Evolutionary conservation across 192 early-diverging fungal genomes (phyloP).

Genomic region (Umbelopsis sp.): DNA sequence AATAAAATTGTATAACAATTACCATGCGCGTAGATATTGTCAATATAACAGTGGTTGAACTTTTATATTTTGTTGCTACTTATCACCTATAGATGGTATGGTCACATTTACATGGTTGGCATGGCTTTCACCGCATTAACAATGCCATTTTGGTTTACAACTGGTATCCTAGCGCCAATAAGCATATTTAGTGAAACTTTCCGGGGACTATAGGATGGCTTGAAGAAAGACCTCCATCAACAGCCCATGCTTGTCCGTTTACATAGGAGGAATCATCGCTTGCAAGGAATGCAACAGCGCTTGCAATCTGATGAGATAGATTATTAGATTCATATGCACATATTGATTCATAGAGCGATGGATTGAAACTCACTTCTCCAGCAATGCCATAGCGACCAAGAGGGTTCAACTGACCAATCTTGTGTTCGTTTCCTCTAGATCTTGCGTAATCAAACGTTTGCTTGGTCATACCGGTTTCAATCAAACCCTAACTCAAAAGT

Average conservation of each 20-base stretch:
- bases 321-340: neutral
- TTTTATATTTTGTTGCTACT: too few species aligned
- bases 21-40: neutral
- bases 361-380: slow-evolving; percentile 30
- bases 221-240: slow-evolving; percentile 48
- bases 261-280: slow-evolving; percentile 51
- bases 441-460: slow-evolving; percentile 48
- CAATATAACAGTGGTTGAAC: too few species aligned
- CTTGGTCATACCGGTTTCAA: slow-evolving; percentile 56
- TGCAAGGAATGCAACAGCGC: slow-evolving; percentile 48
- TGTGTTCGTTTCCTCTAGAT: slow-evolving; percentile 34
- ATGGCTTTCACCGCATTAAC: neutral
- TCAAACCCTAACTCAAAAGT: slow-evolving; percentile 40
- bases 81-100: neutral
- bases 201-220: slow-evolving; percentile 34
- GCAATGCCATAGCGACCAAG: slow-evolving; percentile 39
- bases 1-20: neutral
- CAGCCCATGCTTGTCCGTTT: slow-evolving; percentile 49
- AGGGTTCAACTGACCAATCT: slow-evolving; percentile 57
- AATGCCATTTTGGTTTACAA: neutral
- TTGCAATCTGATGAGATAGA: slow-evolving; percentile 40
- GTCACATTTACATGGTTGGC: neutral
- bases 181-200: slow-evolving; percentile 25
- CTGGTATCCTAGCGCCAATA: neutral
- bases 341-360: neutral